A percentile compares a stretch with the other conserved stretches of the same genome.
Evolutionary conservation across 805 yeast species (phyloP).

Genomic region (Yarrowia keelungensis): DNA sequence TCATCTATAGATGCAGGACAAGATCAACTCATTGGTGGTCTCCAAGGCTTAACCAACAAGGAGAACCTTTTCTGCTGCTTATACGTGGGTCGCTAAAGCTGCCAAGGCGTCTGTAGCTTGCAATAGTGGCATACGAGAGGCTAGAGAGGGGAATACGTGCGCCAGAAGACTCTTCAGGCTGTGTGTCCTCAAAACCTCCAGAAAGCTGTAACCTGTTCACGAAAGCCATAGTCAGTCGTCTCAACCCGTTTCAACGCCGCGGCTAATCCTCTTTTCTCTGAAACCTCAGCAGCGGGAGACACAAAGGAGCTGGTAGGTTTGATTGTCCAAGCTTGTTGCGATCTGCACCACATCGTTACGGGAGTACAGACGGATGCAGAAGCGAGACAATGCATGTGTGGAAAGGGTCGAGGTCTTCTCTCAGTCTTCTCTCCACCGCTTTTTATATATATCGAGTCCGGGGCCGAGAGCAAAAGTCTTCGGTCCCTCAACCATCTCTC

Average conservation of each 20-base stretch:
- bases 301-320: slow-evolving; percentile 15
- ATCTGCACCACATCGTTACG: slow-evolving; percentile 20
- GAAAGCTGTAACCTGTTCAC: background rate
- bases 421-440: background rate
- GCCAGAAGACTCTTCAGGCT: too few relatives aligned
- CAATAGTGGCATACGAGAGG: background rate
- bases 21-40: background rate
- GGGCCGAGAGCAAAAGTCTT: background rate
- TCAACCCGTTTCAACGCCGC: slow-evolving; percentile 7
- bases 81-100: background rate
- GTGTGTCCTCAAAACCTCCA: background rate
- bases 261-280: background rate
- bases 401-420: background rate
- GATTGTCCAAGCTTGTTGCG: slow-evolving; percentile 20
- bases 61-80: slow-evolving; percentile 1
- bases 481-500: background rate
- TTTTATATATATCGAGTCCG: slow-evolving; percentile 15
- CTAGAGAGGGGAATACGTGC: background rate
- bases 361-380: slow-evolving; percentile 28
- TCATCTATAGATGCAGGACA: slow-evolving; percentile 5
- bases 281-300: background rate
- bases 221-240: background rate
- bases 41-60: background rate
- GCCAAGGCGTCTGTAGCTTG: slow-evolving; percentile 1
- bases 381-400: slow-evolving; percentile 3